phyloP scores from a whole-genome alignment of 169 alveolate species.

The Cryptosporidium muris region DNA sequence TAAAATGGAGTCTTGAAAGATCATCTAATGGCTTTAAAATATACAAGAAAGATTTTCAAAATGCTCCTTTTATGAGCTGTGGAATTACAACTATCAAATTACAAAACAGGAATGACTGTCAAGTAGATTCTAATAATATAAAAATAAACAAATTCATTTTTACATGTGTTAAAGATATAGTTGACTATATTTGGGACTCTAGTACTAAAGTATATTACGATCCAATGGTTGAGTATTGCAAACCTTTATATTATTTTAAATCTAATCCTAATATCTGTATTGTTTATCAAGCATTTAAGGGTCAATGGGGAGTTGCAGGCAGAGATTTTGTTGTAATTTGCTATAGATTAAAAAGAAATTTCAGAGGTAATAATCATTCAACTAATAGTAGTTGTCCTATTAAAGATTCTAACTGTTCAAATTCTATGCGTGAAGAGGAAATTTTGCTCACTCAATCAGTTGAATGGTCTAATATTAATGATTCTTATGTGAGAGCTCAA shows the following conservation, averaged over 20 bases:
- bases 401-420: constrained; percentile 36
- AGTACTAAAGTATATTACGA: constrained; percentile 58
- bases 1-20: constrained; percentile 63
- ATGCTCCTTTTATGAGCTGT: constrained; percentile 68
- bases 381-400: neutral
- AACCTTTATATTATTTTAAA: constrained; percentile 58
- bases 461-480: constrained; percentile 57
- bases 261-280: constrained; percentile 53
- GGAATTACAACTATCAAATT: constrained; percentile 47
- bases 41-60: constrained; percentile 36
- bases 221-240: constrained; percentile 66
- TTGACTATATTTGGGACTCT: constrained; percentile 65
- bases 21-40: constrained; percentile 55
- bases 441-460: constrained; percentile 57
- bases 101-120: neutral
- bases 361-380: too few species aligned
- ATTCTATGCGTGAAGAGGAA: neutral
- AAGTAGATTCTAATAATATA: neutral
- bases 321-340: constrained; percentile 69
- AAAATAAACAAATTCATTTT: constrained; percentile 3
- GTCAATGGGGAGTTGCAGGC: constrained; percentile 72
- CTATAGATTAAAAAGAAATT: constrained; percentile 40
- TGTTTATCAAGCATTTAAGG: constrained; percentile 66
- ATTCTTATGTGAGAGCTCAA: constrained; percentile 63
- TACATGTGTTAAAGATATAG: constrained; percentile 47